Evolutionary conservation across 495 filamentous ascomycete species (phyloP), one percentile per base, ranked within the genome.

Genomic region (Podospora didyma): DNA sequence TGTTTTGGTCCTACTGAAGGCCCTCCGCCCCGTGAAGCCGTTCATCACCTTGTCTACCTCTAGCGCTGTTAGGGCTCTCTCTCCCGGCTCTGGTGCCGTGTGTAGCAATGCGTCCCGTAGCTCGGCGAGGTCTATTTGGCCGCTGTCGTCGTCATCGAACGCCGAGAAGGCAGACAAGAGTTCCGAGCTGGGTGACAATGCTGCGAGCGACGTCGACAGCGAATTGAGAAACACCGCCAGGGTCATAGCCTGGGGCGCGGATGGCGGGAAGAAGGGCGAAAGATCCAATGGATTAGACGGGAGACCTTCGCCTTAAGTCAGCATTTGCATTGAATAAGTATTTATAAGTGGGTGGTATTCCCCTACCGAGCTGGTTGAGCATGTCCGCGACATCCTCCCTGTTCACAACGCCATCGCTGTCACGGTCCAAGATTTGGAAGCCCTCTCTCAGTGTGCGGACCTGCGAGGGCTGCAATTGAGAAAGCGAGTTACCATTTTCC

Each of bases 71-170:
- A 96, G 70, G 4, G 79, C 68, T 47, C 69, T 67, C 61, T 87
- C 88, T 35, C 86, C 92, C 1, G 80, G 76, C 57, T 92, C 90
- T 2, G 89, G 88, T 11, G 82, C 82, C 7, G 92, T 96, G 60
- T 92, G 80, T 47, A 96, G 65, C 47, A 98, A 68, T 2, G 93
- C 90, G 61, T 93, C 89, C 35, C 87, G 81, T 47, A 98, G 73
- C 69, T 96, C 93, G 1, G 70, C 78, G 17, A 94, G 76, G 64
- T 97, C 90, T 28, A 97, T 83, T 68, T 96, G 90, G 7, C 95
- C 94, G 63, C 88, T 91, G 69, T 98, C 94, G 60, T 95, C 90
- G 59, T 95, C 89, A 63, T 98, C 94, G 61, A 98, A 98, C 0
- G 95, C 95, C 10, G 89, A 88, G 59, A 98, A 90, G 0, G 95